A percentile compares a stretch with the other conserved stretches of the same genome.
Conservation (phyloP, 345 rosid species). For the Salix udensis region DNA sequence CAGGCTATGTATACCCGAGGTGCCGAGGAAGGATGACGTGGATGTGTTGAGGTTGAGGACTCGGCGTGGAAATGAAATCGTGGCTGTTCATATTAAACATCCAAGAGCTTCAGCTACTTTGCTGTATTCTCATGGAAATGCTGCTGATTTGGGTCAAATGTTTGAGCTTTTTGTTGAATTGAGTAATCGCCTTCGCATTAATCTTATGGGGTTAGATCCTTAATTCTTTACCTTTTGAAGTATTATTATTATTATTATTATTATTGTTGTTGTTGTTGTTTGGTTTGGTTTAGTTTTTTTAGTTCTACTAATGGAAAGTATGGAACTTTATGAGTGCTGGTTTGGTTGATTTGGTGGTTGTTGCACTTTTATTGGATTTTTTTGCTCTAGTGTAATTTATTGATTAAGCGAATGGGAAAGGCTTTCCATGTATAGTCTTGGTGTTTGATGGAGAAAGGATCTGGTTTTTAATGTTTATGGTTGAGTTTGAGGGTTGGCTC, state of each 20-base stretch:
- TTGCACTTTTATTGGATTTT: background rate
- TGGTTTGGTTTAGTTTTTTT: background rate
- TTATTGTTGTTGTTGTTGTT: background rate
- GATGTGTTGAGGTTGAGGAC: slow-evolving; percentile 75
- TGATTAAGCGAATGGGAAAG: background rate
- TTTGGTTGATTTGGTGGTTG: slow-evolving; percentile 2
- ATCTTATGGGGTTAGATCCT: slow-evolving; percentile 72
- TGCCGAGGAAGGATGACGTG: slow-evolving; percentile 58
- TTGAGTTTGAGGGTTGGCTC: background rate
- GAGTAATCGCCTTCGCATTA: slow-evolving; percentile 73
- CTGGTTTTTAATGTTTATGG: background rate
- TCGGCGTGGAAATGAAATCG: slow-evolving; percentile 71
- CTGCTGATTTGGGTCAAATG: slow-evolving; percentile 96
- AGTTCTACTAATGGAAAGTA: background rate
- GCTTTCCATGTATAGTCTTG: background rate
- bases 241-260: background rate
- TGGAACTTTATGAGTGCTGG: background rate
- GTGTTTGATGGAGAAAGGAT: background rate
- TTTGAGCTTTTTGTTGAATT: slow-evolving; percentile 86
- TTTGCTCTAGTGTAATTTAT: background rate
- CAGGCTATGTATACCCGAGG: slow-evolving; percentile 49
- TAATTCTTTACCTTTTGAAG: background rate
- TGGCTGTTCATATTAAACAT: slow-evolving; percentile 69
- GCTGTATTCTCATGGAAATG: slow-evolving; percentile 95
- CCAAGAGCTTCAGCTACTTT: slow-evolving; percentile 68